Evolutionary conservation across 768 basidiomycete genomes (phyloP), one percentile per base, ranked within the genome.

Genomic region (Leccinum barrowsii): DNA sequence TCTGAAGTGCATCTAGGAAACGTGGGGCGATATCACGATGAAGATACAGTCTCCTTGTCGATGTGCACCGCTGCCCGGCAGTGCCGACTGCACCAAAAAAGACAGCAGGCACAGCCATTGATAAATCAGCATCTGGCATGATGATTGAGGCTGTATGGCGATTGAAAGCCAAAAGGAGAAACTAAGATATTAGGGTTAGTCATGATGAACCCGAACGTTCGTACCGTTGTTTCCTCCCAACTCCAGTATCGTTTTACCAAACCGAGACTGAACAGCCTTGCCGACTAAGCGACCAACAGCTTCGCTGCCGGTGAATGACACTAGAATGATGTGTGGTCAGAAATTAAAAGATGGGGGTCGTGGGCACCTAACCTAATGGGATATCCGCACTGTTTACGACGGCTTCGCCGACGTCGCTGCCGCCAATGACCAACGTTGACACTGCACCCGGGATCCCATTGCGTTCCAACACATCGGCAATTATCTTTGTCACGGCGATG

Each of bases 291-390:
- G 82, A 12, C 96, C 96, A 55, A 92, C 86, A 54, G 79, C 78
- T 73, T 98, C 96, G 67, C 91, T 94, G 4, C 96, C 96, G 2
- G 96, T 98, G 73, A 98, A 98, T 37, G 92, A 94, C 21, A 98
- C 93, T 95, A 56, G 24, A 42, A 50, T 30, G 26, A 54, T 32
- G 49, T 32, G 30, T 49, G 24, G 50, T 59, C 13, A 52, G 47
- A 19, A 47, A 53, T 44, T 56, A 58, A 35, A 26, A 30, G 49
- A 49, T 50, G 3, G 59, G 48, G 30, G 7, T 30, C 40, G 51
- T 52, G 40, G 55, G 56, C 8, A 21, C 60, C 74, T 67, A 72
- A 92, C 92, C 87, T 65, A 98, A 80, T 65, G 92, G 89, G 60
- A 97, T 86, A 30, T 84, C 80, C 35, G 72, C 69, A 70, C 86